phyloP scores from a whole-genome alignment of 2,329 filamentous ascomycete genomes.

The Talaromyces funiculosus region DNA sequence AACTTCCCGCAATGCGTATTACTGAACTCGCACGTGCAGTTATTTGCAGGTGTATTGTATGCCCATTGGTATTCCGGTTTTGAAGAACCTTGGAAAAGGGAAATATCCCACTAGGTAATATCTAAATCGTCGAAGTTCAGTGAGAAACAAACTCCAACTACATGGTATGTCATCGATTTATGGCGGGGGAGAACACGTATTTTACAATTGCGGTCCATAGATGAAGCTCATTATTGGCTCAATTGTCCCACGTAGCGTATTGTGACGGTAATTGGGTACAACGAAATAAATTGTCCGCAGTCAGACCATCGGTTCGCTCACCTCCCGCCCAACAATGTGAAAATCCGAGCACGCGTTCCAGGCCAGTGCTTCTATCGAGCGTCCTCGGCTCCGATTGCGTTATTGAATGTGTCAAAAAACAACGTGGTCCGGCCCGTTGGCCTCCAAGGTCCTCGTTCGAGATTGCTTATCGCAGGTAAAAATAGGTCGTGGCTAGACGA shows the following conservation, averaged over 20 bases:
- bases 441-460: neutral
- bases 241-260: neutral
- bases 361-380: too few species aligned
- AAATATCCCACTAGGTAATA: too few species aligned
- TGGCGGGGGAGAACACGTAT: neutral
- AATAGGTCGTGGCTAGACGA: too few species aligned
- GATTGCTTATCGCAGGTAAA: neutral
- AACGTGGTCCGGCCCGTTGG: neutral
- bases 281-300: neutral
- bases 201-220: neutral
- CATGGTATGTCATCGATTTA: neutral
- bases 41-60: too few species aligned
- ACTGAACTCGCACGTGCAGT: too few species aligned
- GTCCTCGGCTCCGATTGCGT: neutral
- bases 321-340: neutral
- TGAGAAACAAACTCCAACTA: neutral
- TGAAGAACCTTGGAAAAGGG: too few species aligned
- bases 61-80: neutral
- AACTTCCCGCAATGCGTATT: too few species aligned
- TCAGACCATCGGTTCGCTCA: neutral
- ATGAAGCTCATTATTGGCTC: neutral
- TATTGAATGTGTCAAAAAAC: neutral
- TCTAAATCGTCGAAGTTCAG: neutral
- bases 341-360: neutral
- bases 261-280: neutral